Evolutionary conservation across 768 basidiomycete genomes (phyloP), one percentile per base, ranked within the genome.

Genomic region (Leccinum subtestaceum): DNA sequence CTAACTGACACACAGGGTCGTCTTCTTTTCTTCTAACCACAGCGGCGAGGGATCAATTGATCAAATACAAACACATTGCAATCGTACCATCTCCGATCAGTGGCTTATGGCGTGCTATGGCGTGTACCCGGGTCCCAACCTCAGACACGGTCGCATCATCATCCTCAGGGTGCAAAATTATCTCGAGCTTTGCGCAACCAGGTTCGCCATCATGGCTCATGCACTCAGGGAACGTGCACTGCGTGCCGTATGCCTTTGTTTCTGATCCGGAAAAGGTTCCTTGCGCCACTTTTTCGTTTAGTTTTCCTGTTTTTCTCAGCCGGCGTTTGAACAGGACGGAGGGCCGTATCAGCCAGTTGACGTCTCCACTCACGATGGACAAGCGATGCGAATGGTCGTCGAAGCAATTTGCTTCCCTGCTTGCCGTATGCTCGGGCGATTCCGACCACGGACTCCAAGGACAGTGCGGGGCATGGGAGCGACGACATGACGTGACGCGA

Each of bases 11-110:
- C 95, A 87, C 70, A 15, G 95, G 95, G 72, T 95, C 86, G 69
- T 98, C 95, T 12, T 83, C 84, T 29, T 80, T 32, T 32, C 31
- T 76, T 47, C 93, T 91, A 95, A 58, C 86, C 86, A 3, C 40
- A 10, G 40, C n/a, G 95, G 82, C 2, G 85, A 80, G 34, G 87
- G 77, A 48, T 86, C 78, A 70, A 98, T 23, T 2, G 23, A 23
- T 23, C 23, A 23, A 23, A 68, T 94, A 94, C 4, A 93, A 76
- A 72, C 95, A 98, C 1, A 86, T 86, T 0, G 85, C 93, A 2
- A 47, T 6, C 13, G 86, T 84, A 71, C 98, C 95, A 63, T 92
- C 19, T 47, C 88, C 3, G 81, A 86, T 1, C 27, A 29, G 77
- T 65, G 11, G 77, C 72, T 57, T 86, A 82, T 2, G 93, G 91